phyloP scores from a whole-genome alignment of 2,329 filamentous ascomycete genomes.

The Phaeophleospora eucalypticola region DNA sequence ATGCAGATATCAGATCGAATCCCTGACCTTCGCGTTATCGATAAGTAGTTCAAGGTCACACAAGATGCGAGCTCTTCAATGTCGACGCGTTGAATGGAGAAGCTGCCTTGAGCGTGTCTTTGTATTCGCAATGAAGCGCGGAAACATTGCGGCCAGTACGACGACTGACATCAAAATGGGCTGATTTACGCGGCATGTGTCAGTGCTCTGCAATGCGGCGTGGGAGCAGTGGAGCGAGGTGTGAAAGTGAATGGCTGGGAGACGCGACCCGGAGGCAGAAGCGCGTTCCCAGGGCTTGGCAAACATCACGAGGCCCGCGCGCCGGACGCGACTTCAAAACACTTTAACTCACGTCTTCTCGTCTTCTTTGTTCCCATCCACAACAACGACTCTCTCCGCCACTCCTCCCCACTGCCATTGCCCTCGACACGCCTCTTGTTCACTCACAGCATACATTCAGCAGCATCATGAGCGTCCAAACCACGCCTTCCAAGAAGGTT shows the following conservation, averaged over 20 bases:
- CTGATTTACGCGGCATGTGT: constrained; percentile 1
- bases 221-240: background rate
- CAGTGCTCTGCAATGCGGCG: background rate
- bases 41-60: too few relatives aligned
- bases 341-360: constrained; percentile 7
- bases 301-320: background rate
- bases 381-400: constrained; percentile 10
- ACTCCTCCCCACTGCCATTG: constrained; percentile 7
- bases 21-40: too few relatives aligned
- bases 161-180: background rate
- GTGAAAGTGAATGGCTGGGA: background rate
- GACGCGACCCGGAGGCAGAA: background rate
- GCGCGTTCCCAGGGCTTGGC: background rate
- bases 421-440: constrained; percentile 8
- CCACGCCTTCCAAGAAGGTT: constrained; percentile 72
- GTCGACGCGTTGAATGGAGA: background rate
- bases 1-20: too few relatives aligned
- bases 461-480: constrained; percentile 56
- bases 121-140: background rate
- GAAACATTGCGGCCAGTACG: background rate
- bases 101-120: background rate
- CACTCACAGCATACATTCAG: constrained; percentile 15
- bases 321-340: constrained; percentile 1
- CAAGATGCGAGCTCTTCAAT: background rate
- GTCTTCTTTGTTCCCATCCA: constrained; percentile 11